Evolutionary conservation across 1,284 basidiomycete species (phyloP).

Genomic region (Kalmanozyma brasiliensis): DNA sequence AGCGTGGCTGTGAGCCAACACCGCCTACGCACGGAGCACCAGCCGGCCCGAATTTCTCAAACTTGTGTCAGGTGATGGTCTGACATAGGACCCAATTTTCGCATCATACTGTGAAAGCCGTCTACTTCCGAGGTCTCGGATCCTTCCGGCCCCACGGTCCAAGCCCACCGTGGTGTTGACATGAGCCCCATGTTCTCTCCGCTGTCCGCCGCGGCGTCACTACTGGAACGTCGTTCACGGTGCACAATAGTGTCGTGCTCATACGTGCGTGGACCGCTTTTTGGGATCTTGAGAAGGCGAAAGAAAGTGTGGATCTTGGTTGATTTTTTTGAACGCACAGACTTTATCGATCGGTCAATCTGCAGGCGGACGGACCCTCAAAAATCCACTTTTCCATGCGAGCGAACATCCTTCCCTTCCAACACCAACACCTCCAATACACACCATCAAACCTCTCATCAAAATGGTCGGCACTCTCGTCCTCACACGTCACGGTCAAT

Average conservation of each 20-base stretch:
- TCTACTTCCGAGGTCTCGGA: not conserved
- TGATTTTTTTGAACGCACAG: not conserved
- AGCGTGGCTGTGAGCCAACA: slow-evolving; percentile 34
- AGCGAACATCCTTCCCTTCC: not conserved
- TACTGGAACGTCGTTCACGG: no score
- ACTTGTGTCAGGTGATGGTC: not conserved
- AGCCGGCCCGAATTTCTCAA: not conserved
- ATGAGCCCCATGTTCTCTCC: no score
- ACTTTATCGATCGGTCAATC: slow-evolving; percentile 6
- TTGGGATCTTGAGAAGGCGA: not conserved
- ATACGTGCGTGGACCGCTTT: no score
- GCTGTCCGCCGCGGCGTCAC: no score
- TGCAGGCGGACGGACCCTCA: no score
- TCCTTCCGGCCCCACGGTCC: no score
- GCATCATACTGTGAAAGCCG: not conserved
- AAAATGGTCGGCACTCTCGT: slow-evolving; percentile 64
- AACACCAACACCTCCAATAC: not conserved
- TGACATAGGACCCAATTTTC: slow-evolving; percentile 1
- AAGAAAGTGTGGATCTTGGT: not conserved
- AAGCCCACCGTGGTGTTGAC: no score
- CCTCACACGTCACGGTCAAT: slow-evolving; percentile 67
- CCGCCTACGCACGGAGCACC: slow-evolving; percentile 9
- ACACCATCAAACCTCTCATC: no score
- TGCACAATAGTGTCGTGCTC: no score
- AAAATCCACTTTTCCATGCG: not conserved